Percentiles rank a stretch among this genome's conserved stretches.
Evolutionary conservation across 495 filamentous ascomycete species (phyloP).

Genomic region (Aspergillus affinis): DNA sequence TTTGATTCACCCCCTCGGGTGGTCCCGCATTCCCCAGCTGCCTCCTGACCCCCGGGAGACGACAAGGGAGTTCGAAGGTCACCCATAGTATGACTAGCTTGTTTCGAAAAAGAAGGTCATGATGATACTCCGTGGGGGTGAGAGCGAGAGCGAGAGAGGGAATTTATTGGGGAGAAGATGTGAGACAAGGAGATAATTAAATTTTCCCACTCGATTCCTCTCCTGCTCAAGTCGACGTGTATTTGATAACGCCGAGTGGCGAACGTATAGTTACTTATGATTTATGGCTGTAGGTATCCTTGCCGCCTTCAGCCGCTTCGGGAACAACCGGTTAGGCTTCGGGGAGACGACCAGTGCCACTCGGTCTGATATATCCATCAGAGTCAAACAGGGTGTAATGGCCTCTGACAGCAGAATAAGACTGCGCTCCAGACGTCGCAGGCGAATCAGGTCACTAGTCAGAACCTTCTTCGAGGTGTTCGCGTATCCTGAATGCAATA

Average conservation of each 20-base stretch:
- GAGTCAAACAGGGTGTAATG: background rate
- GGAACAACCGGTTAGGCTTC: conserved; percentile 4
- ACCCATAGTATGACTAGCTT: background rate
- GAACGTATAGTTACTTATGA: no score
- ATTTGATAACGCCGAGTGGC: no score
- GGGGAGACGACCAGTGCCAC: background rate
- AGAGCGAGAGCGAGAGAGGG: no score
- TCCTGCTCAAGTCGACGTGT: no score
- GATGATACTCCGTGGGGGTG: no score
- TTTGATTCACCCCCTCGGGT: background rate
- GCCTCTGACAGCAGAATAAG: background rate
- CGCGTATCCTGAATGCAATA: background rate
- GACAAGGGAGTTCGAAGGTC: background rate
- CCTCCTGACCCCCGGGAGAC: background rate
- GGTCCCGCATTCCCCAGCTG: background rate
- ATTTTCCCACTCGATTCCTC: background rate
- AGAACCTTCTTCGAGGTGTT: background rate
- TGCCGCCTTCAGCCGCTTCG: conserved; percentile 1
- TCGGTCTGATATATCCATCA: background rate
- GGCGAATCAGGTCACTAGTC: background rate
- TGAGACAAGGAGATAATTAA: background rate
- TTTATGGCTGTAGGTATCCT: background rate
- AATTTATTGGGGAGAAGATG: no score
- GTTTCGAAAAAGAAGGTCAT: background rate
- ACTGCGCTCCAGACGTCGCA: background rate